Base-by-base conservation (phyloP, 352 stramenopile species). In the Globisporangium middletonii region DNA sequence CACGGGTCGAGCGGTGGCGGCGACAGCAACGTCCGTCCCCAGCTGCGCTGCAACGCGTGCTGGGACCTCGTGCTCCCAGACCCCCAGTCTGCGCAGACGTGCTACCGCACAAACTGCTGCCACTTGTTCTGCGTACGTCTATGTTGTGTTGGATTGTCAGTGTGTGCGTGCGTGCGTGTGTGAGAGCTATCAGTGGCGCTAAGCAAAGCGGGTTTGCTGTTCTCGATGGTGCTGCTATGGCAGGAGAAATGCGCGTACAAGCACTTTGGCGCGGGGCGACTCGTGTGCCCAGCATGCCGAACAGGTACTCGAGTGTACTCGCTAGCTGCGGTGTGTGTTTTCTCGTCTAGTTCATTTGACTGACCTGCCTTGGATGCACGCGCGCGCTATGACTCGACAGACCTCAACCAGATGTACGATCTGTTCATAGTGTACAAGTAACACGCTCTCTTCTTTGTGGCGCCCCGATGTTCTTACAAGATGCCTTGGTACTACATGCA, bases 161-260 rank as follows among this genome's bases (percentile, higher is more conserved):
- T 8, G 44, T 33, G 15, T 16, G 1, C 28, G 11, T 41, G 16
- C 46, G 33, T 33, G 33, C 28, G 11, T 41, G 16, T 49, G 33
- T 33, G 33, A n/a, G 56, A 11, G 0, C 41, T 23, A 28, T 42
- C 18, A 55, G 44, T 26, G 12, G 16, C 5, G 37, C 53, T 51
- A 38, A 38, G 1, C 5, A 38, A 38, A 9, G 33, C 33, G 5
- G 9, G 33, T 12, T 12, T 38, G 33, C 30, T 35, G 30, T 5
- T 35, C 30, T 35, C 4, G 30, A 27, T 45, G 11, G 4, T 44
- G 43, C 53, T 60, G 30, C 8, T 37, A 37, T 16, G 26, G 33
- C 50, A 92, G 82, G 82, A 92, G 59, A 92, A 92, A 78, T 92
- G 82, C 71, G 82, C 82, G 28, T 92, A 92, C 67, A 92, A 92